phyloP scores from a whole-genome alignment of 2,329 filamentous ascomycete genomes.

The Gnomoniopsis smithogilvyi region DNA sequence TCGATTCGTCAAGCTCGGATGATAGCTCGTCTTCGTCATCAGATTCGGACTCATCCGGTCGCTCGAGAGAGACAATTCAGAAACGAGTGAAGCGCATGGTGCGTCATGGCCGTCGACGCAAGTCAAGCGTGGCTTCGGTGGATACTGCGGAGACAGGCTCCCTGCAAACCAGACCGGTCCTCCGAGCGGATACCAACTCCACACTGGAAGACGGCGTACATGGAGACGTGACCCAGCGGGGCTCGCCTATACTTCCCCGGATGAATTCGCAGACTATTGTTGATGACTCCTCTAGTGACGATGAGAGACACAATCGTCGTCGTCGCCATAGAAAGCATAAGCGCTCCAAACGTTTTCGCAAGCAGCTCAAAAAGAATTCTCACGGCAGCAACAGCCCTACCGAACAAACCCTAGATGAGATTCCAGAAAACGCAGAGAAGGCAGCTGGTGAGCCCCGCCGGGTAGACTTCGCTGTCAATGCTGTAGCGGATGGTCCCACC shows the following conservation, averaged over 20 bases:
- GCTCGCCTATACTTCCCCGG: conserved; percentile 27
- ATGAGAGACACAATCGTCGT: conserved; percentile 33
- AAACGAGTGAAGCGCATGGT: conserved; percentile 75
- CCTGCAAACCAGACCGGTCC: conserved; percentile 38
- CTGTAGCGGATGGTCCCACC: not conserved
- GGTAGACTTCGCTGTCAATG: conserved; percentile 53
- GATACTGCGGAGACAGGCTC: conserved; percentile 43
- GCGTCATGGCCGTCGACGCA: conserved; percentile 66
- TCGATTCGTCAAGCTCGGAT: conserved; percentile 66
- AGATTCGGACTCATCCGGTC: conserved; percentile 68
- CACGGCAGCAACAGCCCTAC: conserved; percentile 24
- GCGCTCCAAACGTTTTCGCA: conserved; percentile 36
- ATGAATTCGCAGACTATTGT: conserved; percentile 26
- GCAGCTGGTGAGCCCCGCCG: conserved; percentile 44
- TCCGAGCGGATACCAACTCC: conserved; percentile 34
- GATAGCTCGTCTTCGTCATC: conserved; percentile 55
- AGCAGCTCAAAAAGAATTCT: conserved; percentile 42
- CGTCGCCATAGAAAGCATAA: conserved; percentile 32
- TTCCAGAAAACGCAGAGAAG: conserved; percentile 21
- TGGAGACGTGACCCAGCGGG: conserved; percentile 35
- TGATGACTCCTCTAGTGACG: conserved; percentile 43
- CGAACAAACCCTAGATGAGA: conserved; percentile 32
- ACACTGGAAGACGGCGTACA: conserved; percentile 34
- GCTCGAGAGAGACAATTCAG: conserved; percentile 60
- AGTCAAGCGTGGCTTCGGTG: conserved; percentile 70